Percentiles rank a stretch among this genome's conserved stretches.
These are phyloP conservation scores for Daldinia eschscholtzii DNA, from an alignment of 2,329 filamentous ascomycete species.

Conservation along the genomic window DNA sequence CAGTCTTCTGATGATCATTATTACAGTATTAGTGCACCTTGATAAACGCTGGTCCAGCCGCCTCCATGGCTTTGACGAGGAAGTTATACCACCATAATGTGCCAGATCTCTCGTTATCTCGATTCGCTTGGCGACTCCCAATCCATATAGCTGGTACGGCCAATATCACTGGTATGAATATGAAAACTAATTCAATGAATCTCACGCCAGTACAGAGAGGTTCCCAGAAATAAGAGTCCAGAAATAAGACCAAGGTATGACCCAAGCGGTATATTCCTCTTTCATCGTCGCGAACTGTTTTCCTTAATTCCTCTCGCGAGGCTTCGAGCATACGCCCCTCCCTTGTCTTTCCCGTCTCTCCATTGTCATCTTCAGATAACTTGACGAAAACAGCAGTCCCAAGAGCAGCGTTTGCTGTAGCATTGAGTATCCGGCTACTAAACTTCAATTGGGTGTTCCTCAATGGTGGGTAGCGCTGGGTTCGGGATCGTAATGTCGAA, in stretches of 20 bases:
- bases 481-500: conserved; percentile 39
- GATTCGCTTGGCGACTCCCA: conserved; percentile 71
- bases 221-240: conserved; percentile 83
- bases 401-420: conserved; percentile 58
- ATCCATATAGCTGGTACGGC: conserved; percentile 86
- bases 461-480: conserved; percentile 28
- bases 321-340: conserved; percentile 89
- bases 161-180: conserved; percentile 91
- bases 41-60: conserved; percentile 94
- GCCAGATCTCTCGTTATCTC: conserved; percentile 81
- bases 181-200: conserved; percentile 87
- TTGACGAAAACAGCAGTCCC: conserved; percentile 70
- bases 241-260: conserved; percentile 71
- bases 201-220: conserved; percentile 87
- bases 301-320: conserved; percentile 81
- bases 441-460: conserved; percentile 37
- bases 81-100: conserved; percentile 96
- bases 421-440: conserved; percentile 55
- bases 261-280: conserved; percentile 69
- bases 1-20: not conserved
- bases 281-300: conserved; percentile 73
- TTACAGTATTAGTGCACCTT: conserved; percentile 69
- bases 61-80: conserved; percentile 89
- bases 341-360: conserved; percentile 69
- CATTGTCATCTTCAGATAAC: conserved; percentile 68